phyloP scores from a whole-genome alignment of 2,329 filamentous ascomycete species.

The Phialophora macrospora region DNA sequence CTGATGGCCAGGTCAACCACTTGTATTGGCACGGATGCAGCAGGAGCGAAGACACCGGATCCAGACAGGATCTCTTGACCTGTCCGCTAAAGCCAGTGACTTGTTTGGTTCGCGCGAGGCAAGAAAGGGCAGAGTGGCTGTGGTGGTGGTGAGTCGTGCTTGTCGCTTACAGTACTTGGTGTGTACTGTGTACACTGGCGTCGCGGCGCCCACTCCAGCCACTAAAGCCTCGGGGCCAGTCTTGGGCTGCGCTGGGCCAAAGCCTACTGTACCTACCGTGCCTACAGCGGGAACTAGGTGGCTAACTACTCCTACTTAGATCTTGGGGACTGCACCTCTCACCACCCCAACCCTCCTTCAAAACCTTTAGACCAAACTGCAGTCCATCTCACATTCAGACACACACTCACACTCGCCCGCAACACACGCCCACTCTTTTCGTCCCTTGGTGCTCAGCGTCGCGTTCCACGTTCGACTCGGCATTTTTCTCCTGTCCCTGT shows the following conservation, averaged over 20 bases:
- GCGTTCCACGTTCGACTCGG: slow-evolving; percentile 6
- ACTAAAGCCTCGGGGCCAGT: background rate
- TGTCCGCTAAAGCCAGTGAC: background rate
- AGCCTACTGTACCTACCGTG: slow-evolving; percentile 3
- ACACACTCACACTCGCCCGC: background rate
- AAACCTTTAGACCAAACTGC: background rate
- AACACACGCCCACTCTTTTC: slow-evolving; percentile 2
- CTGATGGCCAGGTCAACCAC: background rate
- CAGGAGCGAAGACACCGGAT: background rate
- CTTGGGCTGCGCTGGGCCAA: slow-evolving; percentile 3
- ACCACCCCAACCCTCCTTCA: background rate
- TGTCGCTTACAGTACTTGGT: background rate
- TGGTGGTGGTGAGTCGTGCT: background rate
- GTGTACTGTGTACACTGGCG: background rate
- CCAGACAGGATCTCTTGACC: slow-evolving; percentile 1
- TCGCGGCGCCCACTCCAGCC: background rate
- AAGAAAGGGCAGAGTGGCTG: slow-evolving; percentile 1
- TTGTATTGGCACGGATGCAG: background rate
- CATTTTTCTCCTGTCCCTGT: slow-evolving; percentile 6
- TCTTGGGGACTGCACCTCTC: background rate
- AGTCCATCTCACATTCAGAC: slow-evolving; percentile 4
- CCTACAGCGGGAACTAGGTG: background rate
- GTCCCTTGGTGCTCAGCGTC: slow-evolving; percentile 3
- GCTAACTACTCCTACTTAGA: background rate
- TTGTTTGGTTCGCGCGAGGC: background rate